Evolutionary conservation across 768 basidiomycete genomes (phyloP).

Genomic region (Boletus insuetus): DNA sequence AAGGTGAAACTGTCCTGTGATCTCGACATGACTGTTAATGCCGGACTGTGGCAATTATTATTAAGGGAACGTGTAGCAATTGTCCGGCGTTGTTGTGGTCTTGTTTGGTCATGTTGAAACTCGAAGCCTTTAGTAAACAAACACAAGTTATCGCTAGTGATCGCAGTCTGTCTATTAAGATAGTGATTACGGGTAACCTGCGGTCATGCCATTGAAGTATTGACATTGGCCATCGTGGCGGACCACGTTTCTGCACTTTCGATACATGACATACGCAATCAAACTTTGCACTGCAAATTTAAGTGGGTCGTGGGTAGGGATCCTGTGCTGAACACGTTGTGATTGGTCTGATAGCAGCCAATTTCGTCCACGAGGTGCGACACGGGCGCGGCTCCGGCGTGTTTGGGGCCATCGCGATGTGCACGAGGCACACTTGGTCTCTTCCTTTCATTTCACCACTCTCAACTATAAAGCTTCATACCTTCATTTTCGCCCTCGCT

Average conservation of each 20-base stretch:
- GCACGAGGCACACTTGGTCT: constrained; percentile 16
- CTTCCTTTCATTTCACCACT: constrained; percentile 13
- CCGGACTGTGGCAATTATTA: not conserved
- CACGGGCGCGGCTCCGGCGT: constrained; percentile 8
- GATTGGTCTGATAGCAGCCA: not conserved
- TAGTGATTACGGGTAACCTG: too few species aligned
- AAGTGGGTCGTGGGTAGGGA: not conserved
- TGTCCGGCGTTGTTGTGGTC: constrained; percentile 16
- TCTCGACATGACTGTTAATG: constrained; percentile 30
- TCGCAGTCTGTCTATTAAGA: too few species aligned
- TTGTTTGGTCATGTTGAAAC: constrained; percentile 27
- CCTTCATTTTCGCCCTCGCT: not conserved
- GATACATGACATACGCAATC: too few species aligned
- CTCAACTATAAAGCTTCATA: constrained; percentile 6
- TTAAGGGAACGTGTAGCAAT: not conserved
- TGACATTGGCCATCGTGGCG: too few species aligned
- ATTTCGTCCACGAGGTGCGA: constrained; percentile 2
- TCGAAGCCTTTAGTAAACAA: constrained; percentile 22
- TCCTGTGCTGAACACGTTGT: constrained; percentile 7
- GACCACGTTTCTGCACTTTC: too few species aligned
- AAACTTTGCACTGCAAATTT: too few species aligned
- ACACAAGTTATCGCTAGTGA: not conserved
- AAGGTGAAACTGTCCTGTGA: constrained; percentile 77
- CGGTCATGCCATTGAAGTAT: too few species aligned
- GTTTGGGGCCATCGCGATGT: constrained; percentile 15